These are phyloP conservation scores for Ophiostoma populinum DNA, from an alignment of 2,329 filamentous ascomycete species.

Conservation along the genomic window DNA sequence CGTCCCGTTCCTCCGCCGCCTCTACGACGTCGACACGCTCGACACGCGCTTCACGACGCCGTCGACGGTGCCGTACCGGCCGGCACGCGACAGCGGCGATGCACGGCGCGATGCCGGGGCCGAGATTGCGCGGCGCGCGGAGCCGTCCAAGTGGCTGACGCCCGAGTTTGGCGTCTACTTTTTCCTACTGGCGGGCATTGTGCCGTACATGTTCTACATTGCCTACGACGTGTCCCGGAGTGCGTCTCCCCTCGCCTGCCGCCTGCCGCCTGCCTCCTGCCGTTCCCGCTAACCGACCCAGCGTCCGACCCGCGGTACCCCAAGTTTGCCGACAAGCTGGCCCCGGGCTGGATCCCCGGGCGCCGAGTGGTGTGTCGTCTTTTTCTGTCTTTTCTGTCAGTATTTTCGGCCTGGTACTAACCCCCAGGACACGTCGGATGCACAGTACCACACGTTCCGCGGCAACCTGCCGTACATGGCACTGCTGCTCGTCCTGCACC, in stretches of 20 bases:
- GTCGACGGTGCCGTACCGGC: slow-evolving; percentile 48
- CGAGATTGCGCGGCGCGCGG: slow-evolving; percentile 20
- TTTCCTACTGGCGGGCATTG: slow-evolving; percentile 41
- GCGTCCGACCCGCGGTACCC: slow-evolving; percentile 67
- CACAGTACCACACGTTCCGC: slow-evolving; percentile 74
- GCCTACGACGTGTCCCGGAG: slow-evolving; percentile 72
- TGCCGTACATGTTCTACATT: slow-evolving; percentile 86
- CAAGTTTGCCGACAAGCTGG: slow-evolving; percentile 54
- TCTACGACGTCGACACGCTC: slow-evolving; percentile 30
- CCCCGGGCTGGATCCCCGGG: slow-evolving; percentile 78
- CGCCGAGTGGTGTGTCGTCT: slow-evolving; percentile 57
- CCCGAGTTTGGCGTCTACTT: slow-evolving; percentile 76
- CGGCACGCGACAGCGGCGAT: slow-evolving; percentile 19
- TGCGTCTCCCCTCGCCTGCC: slow-evolving; percentile 22
- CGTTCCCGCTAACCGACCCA: slow-evolving; percentile 19
- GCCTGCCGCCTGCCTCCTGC: no score
- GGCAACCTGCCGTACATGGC: slow-evolving; percentile 70
- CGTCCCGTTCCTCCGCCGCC: slow-evolving; percentile 32
- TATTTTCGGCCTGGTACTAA: not conserved
- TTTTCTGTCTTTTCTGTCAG: not conserved
- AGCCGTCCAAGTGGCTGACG: slow-evolving; percentile 66
- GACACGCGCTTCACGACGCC: slow-evolving; percentile 40
- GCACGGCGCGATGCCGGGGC: slow-evolving; percentile 1
- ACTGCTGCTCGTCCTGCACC: slow-evolving; percentile 59
- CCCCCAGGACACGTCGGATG: slow-evolving; percentile 66